Evolutionary conservation across 2,329 filamentous ascomycete genomes (phyloP).

Genomic region (Penicillium sp.): DNA sequence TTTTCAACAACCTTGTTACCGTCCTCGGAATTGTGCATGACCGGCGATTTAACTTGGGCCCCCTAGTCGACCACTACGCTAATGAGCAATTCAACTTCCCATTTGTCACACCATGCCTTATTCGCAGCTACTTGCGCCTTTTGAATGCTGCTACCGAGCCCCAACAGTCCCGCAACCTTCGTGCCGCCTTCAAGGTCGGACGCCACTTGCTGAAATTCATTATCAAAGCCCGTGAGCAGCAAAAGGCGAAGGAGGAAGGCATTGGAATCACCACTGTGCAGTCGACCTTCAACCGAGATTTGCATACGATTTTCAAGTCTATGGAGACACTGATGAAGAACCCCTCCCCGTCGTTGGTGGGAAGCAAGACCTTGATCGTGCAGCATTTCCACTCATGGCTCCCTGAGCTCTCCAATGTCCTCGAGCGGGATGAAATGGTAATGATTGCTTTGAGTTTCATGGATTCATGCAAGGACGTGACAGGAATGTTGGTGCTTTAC

Average conservation of each 20-base stretch:
- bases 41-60: conserved; percentile 83
- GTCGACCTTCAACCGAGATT: conserved; percentile 72
- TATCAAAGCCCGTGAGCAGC: conserved; percentile 77
- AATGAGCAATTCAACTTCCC: conserved; percentile 87
- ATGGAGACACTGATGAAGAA: conserved; percentile 88
- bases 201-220: conserved; percentile 92
- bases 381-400: conserved; percentile 97
- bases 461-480: conserved; percentile 79
- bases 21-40: conserved; percentile 93
- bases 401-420: conserved; percentile 74
- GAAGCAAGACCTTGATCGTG: conserved; percentile 89
- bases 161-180: conserved; percentile 74
- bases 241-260: conserved; percentile 79
- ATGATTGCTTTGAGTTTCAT: conserved; percentile 90
- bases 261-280: conserved; percentile 72
- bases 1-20: conserved; percentile 84
- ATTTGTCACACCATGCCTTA: conserved; percentile 80
- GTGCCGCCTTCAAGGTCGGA: conserved; percentile 91
- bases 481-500: conserved; percentile 86
- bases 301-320: conserved; percentile 82
- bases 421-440: conserved; percentile 77
- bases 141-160: conserved; percentile 77
- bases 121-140: conserved; percentile 78
- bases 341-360: conserved; percentile 75
- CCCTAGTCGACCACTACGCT: conserved; percentile 86